These are phyloP conservation scores for Aechmea fasciata DNA, from an alignment of 176 grass and related monocot species.

Conservation along the genomic window DNA sequence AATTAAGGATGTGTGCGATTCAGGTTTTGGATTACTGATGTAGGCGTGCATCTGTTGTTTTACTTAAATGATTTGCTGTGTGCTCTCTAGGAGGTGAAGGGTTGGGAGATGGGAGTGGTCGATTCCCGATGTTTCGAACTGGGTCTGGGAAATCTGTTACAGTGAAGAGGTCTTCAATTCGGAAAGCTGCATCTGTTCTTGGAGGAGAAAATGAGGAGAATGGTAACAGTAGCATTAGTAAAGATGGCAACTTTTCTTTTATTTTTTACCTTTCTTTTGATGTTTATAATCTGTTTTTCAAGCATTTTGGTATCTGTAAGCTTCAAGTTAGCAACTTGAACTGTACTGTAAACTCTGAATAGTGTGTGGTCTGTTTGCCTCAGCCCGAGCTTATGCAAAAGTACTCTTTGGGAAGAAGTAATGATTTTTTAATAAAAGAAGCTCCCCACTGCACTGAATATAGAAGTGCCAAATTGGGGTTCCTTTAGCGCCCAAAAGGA, in stretches of 20 bases:
- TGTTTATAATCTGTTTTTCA: no score
- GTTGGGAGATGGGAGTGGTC: constrained; percentile 24
- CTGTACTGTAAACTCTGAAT: no score
- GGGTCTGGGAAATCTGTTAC: constrained; percentile 33
- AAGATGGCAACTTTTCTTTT: neutral
- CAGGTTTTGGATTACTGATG: neutral
- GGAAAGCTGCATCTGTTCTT: constrained; percentile 28
- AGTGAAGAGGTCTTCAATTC: constrained; percentile 28
- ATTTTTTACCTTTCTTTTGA: neutral
- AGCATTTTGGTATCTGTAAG: no score
- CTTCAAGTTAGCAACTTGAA: no score
- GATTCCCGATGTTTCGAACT: constrained; percentile 32
- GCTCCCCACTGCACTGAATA: no score
- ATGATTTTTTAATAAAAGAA: neutral
- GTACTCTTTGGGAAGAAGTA: neutral
- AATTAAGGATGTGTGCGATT: neutral
- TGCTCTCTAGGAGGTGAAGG: constrained; percentile 37
- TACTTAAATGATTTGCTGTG: neutral
- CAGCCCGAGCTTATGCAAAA: neutral
- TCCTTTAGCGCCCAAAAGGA: no score
- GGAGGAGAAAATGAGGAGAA: constrained; percentile 21
- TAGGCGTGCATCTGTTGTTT: constrained; percentile 3
- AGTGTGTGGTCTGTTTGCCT: neutral
- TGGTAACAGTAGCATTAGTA: constrained; percentile 10
- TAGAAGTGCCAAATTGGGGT: no score